A percentile compares a stretch with the other conserved stretches of the same genome.
Evolutionary conservation across 805 yeast species (phyloP).

Genomic region (Spathaspora boniae): DNA sequence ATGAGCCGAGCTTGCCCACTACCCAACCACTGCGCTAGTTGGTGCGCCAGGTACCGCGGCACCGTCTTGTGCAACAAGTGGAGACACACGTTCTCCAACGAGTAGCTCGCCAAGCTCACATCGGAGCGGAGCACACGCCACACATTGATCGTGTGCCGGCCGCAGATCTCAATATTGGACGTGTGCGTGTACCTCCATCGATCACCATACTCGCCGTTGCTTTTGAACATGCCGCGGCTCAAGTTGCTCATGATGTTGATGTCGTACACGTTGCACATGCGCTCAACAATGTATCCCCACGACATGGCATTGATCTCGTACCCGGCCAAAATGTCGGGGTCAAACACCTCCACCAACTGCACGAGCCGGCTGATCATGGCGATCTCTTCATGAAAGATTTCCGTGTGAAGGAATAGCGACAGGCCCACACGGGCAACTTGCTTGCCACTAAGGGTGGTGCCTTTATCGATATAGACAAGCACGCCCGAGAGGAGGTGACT

Average conservation of each 20-base stretch:
- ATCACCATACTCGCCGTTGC: constrained; percentile 55
- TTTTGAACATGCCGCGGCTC: constrained; percentile 53
- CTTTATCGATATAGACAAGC: constrained; percentile 10
- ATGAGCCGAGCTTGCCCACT: constrained; percentile 12
- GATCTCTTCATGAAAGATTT: constrained; percentile 47
- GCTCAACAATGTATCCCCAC: constrained; percentile 85
- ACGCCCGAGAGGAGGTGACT: constrained; percentile 15
- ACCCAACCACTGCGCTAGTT: constrained; percentile 40
- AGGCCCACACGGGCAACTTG: no score
- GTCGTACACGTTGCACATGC: constrained; percentile 46
- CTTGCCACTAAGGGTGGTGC: not conserved
- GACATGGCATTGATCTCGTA: constrained; percentile 76
- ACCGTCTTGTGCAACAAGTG: constrained; percentile 64
- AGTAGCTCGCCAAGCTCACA: constrained; percentile 59
- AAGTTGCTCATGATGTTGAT: constrained; percentile 55
- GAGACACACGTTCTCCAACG: constrained; percentile 72
- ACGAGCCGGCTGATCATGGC: constrained; percentile 57
- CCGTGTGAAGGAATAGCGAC: constrained; percentile 13
- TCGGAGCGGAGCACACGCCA: constrained; percentile 77
- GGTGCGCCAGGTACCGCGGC: constrained; percentile 55
- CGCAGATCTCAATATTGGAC: constrained; percentile 63
- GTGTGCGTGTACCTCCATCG: constrained; percentile 83
- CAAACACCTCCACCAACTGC: constrained; percentile 54
- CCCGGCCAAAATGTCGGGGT: constrained; percentile 87
- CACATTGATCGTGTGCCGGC: constrained; percentile 79